A percentile compares a stretch with the other conserved stretches of the same genome.
phyloP scores from a whole-genome alignment of 1,284 basidiomycete species.

The Serendipita sp. region DNA sequence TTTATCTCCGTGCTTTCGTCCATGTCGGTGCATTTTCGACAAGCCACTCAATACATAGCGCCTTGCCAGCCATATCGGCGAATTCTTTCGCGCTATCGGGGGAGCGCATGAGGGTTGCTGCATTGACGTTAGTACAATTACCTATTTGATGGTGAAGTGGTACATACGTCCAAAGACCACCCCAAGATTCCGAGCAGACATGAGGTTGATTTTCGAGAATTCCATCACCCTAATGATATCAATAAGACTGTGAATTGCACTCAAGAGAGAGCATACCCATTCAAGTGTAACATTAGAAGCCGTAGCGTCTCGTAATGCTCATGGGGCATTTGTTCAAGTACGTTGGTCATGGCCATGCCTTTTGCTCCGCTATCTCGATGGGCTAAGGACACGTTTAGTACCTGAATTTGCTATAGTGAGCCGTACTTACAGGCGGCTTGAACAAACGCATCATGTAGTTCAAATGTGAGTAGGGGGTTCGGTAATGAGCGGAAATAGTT shows the following conservation, averaged over 20 bases:
- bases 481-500: conserved; percentile 90
- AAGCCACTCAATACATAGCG: conserved; percentile 81
- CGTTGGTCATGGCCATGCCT: conserved; percentile 45
- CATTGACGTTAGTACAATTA: conserved; percentile 14
- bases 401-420: neutral
- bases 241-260: neutral
- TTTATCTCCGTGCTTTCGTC: neutral
- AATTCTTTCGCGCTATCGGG: conserved; percentile 79
- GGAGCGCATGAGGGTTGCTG: conserved; percentile 89
- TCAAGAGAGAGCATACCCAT: conserved; percentile 22
- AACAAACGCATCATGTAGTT: conserved; percentile 84
- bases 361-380: conserved; percentile 53
- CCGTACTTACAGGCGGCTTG: conserved; percentile 39
- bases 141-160: neutral
- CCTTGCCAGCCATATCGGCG: conserved; percentile 92
- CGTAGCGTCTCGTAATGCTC: conserved; percentile 82
- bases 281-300: conserved; percentile 74
- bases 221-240: conserved; percentile 45
- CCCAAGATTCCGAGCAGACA: conserved; percentile 93
- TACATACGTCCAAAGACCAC: conserved; percentile 97
- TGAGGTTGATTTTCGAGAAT: conserved; percentile 65
- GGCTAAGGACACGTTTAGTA: conserved; percentile 19
- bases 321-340: conserved; percentile 67
- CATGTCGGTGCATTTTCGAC: conserved; percentile 65
- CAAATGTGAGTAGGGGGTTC: conserved; percentile 79